Conservation (phyloP, 169 alveolate genomes). For the Plasmodium relictum region DNA sequence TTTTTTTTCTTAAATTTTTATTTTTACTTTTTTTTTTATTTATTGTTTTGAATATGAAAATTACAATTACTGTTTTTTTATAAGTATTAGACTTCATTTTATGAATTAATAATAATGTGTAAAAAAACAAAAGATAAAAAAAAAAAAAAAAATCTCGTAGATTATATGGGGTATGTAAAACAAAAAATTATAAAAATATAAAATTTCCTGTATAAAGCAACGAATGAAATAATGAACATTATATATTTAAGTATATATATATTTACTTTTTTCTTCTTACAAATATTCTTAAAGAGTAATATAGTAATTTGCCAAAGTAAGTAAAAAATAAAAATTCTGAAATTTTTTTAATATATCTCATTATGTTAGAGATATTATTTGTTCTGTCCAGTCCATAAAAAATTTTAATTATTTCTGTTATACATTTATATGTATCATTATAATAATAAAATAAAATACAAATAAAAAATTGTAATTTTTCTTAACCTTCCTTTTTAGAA, state of each 20-base stretch:
- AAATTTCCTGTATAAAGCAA: not conserved
- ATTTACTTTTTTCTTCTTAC: constrained; percentile 26
- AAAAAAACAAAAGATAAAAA: not conserved
- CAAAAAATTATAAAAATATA: not conserved
- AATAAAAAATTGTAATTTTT: no score
- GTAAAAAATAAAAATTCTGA: not conserved
- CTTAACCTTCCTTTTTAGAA: not conserved
- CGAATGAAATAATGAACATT: constrained; percentile 7
- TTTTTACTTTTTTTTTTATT: constrained; percentile 21
- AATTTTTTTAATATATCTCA: no score
- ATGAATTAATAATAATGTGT: not conserved
- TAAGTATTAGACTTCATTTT: not conserved
- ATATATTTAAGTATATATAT: not conserved
- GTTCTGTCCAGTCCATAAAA: no score
- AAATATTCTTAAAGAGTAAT: constrained; percentile 12
- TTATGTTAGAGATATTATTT: no score
- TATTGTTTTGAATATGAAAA: not conserved
- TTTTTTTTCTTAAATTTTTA: not conserved
- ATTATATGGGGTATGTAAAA: not conserved
- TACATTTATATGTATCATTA: no score
- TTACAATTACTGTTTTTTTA: not conserved
- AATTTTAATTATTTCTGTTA: no score
- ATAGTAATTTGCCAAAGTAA: constrained; percentile 11
- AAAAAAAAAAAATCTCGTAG: not conserved
- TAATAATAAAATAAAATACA: no score